phyloP scores from a whole-genome alignment of 306 rosid species.

The Cotoneaster glaucophyllus region DNA sequence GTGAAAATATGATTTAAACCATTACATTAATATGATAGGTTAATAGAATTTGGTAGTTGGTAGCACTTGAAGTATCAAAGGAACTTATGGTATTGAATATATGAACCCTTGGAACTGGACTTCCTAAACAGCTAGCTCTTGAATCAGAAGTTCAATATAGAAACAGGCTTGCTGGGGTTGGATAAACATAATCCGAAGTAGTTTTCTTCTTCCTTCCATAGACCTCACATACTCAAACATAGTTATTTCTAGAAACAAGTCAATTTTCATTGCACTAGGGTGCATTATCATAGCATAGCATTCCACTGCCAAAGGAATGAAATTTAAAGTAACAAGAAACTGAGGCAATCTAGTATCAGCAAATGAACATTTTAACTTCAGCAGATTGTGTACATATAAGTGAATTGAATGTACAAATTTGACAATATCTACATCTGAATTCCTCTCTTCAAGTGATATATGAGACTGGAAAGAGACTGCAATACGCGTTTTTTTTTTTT shows the following conservation, averaged over 20 bases:
- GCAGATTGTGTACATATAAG: neutral
- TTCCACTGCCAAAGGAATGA: neutral
- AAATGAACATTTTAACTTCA: neutral
- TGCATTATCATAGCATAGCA: neutral
- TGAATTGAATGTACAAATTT: neutral
- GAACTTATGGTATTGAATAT: neutral
- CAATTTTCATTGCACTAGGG: neutral
- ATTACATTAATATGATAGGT: neutral
- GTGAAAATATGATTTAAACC: neutral
- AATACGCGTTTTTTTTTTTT: neutral
- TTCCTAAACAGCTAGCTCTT: neutral
- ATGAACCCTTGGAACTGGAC: neutral
- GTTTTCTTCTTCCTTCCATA: neutral
- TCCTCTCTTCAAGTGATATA: neutral
- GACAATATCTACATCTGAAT: neutral
- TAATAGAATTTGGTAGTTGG: neutral
- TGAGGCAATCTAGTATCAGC: neutral
- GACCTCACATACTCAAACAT: neutral
- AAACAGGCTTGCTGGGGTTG: neutral
- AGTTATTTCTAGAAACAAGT: neutral
- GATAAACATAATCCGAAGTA: neutral
- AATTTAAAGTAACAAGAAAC: neutral
- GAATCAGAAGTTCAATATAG: neutral
- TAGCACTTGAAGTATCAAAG: neutral
- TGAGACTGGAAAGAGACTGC: neutral